Percentiles rank a stretch among this genome's conserved stretches.
Conservation (phyloP, 768 basidiomycete genomes). For the Hypsizygus marmoreus region DNA sequence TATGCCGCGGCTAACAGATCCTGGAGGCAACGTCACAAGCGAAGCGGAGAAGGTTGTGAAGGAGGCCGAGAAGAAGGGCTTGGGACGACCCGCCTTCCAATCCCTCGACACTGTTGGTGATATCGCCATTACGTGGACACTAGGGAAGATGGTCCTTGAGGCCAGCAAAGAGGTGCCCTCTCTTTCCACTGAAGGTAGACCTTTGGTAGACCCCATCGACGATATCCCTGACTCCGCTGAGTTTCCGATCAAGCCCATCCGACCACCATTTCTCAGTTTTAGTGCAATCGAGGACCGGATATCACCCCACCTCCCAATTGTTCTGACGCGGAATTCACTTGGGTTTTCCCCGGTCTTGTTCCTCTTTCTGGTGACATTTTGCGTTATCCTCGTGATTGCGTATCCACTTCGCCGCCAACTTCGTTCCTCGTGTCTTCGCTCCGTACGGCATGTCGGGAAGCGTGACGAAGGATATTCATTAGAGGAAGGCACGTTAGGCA, state of each 20-base stretch:
- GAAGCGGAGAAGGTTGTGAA: conserved; percentile 68
- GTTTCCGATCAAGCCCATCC: conserved; percentile 63
- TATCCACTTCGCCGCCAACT: conserved; percentile 64
- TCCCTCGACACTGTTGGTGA: conserved; percentile 89
- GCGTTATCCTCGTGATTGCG: conserved; percentile 44
- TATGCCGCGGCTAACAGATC: conserved; percentile 87
- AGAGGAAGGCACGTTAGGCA: conserved; percentile 49
- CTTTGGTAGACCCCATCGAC: conserved; percentile 75
- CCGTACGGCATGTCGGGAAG: conserved; percentile 36
- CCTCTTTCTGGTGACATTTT: conserved; percentile 51
- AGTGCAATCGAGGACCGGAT: conserved; percentile 64
- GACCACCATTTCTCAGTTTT: conserved; percentile 61
- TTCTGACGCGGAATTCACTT: conserved; percentile 61
- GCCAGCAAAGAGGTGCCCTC: conserved; percentile 84
- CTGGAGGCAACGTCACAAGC: conserved; percentile 75
- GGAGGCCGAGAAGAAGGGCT: conserved; percentile 81
- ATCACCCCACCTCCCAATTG: conserved; percentile 65
- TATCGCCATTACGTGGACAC: conserved; percentile 95
- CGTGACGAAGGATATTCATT: conserved; percentile 43
- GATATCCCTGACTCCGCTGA: conserved; percentile 53
- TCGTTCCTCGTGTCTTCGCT: conserved; percentile 47
- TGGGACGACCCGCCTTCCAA: conserved; percentile 86
- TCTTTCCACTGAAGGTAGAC: conserved; percentile 43
- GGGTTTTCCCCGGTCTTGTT: conserved; percentile 74
- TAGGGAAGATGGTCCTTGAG: conserved; percentile 98